Percentiles rank a stretch among this genome's conserved stretches.
Conservation (phyloP, 169 alveolate genomes). For the Perkinsus olseni region DNA sequence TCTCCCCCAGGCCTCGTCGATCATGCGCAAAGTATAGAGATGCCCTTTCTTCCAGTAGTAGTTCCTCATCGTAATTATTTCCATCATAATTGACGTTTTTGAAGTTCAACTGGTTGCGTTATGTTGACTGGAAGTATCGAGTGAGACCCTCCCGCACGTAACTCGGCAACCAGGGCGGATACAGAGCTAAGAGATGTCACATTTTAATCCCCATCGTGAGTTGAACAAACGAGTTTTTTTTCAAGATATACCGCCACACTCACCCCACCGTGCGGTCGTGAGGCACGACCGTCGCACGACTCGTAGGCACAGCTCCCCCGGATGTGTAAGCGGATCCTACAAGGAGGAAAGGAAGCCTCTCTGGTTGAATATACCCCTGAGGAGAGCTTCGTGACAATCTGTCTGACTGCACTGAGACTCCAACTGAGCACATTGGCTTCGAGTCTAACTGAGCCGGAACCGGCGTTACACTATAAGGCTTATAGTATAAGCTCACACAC, state of each 20-base stretch:
- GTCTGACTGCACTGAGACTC: too few species aligned
- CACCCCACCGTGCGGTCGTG: background rate
- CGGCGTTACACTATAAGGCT: too few species aligned
- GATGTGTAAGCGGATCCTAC: too few species aligned
- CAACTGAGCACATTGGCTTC: too few species aligned
- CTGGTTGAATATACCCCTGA: too few species aligned
- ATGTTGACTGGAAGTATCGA: background rate
- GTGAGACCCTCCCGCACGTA: background rate
- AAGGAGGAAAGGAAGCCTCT: too few species aligned
- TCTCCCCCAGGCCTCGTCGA: background rate
- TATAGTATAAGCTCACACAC: too few species aligned
- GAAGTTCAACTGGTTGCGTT: background rate
- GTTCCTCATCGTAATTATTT: background rate
- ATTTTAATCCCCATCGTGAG: background rate
- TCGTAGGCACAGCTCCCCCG: too few species aligned
- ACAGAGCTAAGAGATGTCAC: background rate
- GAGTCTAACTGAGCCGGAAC: too few species aligned
- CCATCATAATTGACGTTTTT: background rate
- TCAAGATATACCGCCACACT: background rate
- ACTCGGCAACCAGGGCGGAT: background rate
- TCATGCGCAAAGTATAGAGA: background rate
- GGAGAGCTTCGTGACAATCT: too few species aligned
- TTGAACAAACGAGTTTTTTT: background rate
- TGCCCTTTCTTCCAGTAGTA: background rate
- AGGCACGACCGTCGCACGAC: too few species aligned